Evolutionary conservation across 768 basidiomycete genomes (phyloP), one percentile per base, ranked within the genome.

Genomic region (Termitomyces sp.): DNA sequence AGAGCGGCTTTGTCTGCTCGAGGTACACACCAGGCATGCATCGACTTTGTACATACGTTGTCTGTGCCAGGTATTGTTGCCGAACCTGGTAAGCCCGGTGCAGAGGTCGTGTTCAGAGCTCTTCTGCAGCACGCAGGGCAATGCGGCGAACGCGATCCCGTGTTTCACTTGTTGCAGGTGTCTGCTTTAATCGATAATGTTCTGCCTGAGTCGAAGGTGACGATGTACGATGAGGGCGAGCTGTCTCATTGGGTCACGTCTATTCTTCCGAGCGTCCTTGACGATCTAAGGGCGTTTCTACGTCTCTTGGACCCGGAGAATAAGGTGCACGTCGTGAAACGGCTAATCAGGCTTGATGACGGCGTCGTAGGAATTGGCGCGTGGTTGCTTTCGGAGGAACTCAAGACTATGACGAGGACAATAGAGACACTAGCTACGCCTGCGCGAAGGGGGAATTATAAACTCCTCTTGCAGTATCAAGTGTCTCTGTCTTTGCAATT

Each of bases 381-480:
- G 58, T 92, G 88, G 88, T 63, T 92, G 26, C 63, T 92, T 9
- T 64, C 71, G n/a, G 82, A 87, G 60, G 86, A 88, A 59, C 63
- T 87, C 57, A 83, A 81, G 65, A 70, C 75, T n/a, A 69, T 87
- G 46, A 69, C 69, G 7, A 68, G 67, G 13, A 65, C 70, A 22
- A 69, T 84, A 22, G 72, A 74, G 50, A 59, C 62, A 2, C 66
- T 84, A 46, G 65, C 65, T 14, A 67, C 71, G 14, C 59, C 62
- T 34, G 43, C 58, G 9, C 58, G 66, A 46, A 61, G 68, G 5
- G 70, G 69, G 32, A 71, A 78, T 8, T 70, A 75, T 47, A 72
- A 69, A 12, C 59, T 68, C 2, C 61, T 83, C 57, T 64, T 75
- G 32, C 79, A 78, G 50, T 76, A 83, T 55, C 80, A 83, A 56